Conservation (phyloP, 2,329 filamentous ascomycete genomes). For the Arthrobotrys conoides region DNA sequence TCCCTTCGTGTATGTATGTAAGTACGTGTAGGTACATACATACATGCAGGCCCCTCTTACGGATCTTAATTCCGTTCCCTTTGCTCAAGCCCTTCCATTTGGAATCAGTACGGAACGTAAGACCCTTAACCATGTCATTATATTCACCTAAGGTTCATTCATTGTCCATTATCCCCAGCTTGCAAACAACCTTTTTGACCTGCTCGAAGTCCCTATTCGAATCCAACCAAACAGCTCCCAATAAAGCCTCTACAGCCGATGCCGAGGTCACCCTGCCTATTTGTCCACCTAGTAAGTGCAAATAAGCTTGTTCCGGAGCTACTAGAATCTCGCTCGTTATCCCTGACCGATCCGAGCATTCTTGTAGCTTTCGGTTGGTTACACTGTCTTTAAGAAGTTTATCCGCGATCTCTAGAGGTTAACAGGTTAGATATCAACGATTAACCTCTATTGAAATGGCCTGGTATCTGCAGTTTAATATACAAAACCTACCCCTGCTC, state of each 20-base stretch:
- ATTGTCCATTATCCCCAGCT: slow-evolving; percentile 31
- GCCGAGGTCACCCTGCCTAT: slow-evolving; percentile 29
- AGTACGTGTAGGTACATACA: too few species aligned
- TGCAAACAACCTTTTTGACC: slow-evolving; percentile 25
- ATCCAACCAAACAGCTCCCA: slow-evolving; percentile 51
- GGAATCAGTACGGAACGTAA: neutral
- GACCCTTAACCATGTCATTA: too few species aligned
- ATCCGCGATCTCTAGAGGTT: slow-evolving; percentile 12
- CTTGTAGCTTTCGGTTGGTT: slow-evolving; percentile 33
- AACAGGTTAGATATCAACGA: slow-evolving; percentile 1
- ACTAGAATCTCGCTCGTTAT: slow-evolving; percentile 44
- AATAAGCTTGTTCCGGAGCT: neutral
- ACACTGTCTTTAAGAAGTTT: slow-evolving; percentile 12
- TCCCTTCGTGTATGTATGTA: neutral
- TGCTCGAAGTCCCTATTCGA: slow-evolving; percentile 38
- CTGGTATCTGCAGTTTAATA: neutral
- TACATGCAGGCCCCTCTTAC: neutral
- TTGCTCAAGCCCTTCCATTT: neutral
- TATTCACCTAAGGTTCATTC: neutral
- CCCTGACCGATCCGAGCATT: slow-evolving; percentile 31
- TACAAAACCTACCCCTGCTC: slow-evolving; percentile 24
- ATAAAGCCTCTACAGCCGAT: slow-evolving; percentile 48
- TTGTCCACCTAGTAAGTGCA: neutral
- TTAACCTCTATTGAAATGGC: neutral
- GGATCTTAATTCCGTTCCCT: neutral